phyloP scores from a whole-genome alignment of 202 grass and related monocot species.

The Dendrocalamus latiflorus region DNA sequence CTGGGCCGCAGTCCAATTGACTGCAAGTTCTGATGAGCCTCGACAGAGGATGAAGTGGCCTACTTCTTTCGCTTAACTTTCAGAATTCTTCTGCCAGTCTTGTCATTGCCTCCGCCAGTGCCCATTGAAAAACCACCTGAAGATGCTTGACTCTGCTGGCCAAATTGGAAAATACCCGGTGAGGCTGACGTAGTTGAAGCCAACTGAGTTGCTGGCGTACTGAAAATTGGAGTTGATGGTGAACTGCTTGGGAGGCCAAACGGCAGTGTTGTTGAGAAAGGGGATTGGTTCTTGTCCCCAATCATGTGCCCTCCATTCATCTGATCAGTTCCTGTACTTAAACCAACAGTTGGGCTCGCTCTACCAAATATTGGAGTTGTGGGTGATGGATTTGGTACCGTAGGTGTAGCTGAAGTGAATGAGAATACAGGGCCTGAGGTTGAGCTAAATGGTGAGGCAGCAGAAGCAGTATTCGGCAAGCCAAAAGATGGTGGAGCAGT shows the following conservation, averaged over 20 bases:
- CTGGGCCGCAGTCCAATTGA: background rate
- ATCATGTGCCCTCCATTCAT: conserved; percentile 24
- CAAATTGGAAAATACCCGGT: conserved; percentile 40
- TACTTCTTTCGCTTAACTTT: conserved; percentile 47
- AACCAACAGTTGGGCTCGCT: background rate
- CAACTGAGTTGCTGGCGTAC: conserved; percentile 25
- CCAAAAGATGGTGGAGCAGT: conserved; percentile 8
- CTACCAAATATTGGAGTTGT: conserved; percentile 26
- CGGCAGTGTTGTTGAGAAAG: background rate
- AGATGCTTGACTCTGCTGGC: conserved; percentile 36
- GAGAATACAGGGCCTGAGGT: conserved; percentile 22
- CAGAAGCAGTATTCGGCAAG: background rate
- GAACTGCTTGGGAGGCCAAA: conserved; percentile 31
- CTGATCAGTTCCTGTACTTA: conserved; percentile 13
- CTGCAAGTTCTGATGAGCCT: background rate
- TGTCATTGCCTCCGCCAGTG: conserved; percentile 24
- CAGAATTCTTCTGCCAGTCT: conserved; percentile 41
- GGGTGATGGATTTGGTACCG: conserved; percentile 26
- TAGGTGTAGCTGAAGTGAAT: conserved; percentile 25
- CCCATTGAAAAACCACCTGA: conserved; percentile 46
- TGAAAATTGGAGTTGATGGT: conserved; percentile 17
- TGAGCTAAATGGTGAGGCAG: conserved; percentile 15
- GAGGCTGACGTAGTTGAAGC: conserved; percentile 8
- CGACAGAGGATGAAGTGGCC: background rate
- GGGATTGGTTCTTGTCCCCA: conserved; percentile 11